phyloP scores from a whole-genome alignment of 2,329 filamentous ascomycete genomes.

The Diaporthe batatas region DNA sequence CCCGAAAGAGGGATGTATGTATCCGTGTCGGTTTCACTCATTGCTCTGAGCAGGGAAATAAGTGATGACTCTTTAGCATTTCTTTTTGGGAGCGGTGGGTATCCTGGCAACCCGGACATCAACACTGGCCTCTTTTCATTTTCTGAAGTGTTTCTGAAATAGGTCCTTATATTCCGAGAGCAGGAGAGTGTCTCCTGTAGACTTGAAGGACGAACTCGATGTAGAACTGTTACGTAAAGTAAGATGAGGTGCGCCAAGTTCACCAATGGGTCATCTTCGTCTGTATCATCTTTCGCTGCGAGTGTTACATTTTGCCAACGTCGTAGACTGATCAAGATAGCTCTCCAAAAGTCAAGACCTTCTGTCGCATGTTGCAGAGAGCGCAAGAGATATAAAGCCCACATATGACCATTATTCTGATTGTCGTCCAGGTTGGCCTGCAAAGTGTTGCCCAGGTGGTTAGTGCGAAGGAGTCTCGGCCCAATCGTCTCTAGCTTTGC shows the following conservation, averaged over 20 bases:
- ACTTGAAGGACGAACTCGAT: no score
- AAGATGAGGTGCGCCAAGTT: no score
- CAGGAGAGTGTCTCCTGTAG: neutral
- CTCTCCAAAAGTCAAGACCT: neutral
- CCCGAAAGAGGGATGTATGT: fast-evolving
- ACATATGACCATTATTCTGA: neutral
- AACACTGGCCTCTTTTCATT: no score
- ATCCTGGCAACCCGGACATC: neutral
- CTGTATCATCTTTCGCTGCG: no score
- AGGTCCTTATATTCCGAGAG: neutral
- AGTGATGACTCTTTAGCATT: neutral
- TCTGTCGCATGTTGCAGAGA: neutral
- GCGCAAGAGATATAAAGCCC: neutral
- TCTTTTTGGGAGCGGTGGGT: no score
- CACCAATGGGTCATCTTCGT: no score
- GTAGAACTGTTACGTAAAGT: fast-evolving
- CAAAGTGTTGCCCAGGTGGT: neutral
- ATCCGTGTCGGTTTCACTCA: fast-evolving
- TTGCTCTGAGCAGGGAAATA: neutral
- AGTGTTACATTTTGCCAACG: no score
- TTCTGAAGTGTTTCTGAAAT: neutral
- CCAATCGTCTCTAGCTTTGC: neutral
- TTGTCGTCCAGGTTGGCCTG: neutral
- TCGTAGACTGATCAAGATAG: neutral
- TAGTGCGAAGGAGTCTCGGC: no score